phyloP scores from a whole-genome alignment of 106 monocot species.

The Dioscorea alata region DNA sequence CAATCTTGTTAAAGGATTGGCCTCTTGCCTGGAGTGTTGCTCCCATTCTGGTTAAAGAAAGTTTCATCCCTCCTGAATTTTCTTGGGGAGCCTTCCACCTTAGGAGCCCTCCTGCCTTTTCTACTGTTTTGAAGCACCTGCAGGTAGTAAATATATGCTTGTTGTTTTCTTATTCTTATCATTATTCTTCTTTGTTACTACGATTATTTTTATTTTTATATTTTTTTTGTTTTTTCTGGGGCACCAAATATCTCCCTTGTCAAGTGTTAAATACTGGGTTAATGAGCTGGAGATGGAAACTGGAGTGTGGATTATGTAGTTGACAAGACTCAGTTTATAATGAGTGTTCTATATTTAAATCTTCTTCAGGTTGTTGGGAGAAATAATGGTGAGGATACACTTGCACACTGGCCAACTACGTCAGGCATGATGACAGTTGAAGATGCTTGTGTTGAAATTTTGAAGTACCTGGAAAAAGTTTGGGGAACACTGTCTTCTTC shows the following conservation, averaged over 20 bases:
- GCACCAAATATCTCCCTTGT: too few relatives aligned
- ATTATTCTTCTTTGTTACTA: neutral
- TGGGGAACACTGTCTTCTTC: slow-evolving; percentile 83
- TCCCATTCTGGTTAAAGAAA: slow-evolving; percentile 66
- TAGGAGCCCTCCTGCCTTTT: slow-evolving; percentile 85
- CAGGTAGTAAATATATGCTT: slow-evolving; percentile 34
- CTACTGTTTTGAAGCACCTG: slow-evolving; percentile 84
- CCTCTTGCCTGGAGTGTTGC: slow-evolving; percentile 94
- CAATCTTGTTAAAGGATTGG: slow-evolving; percentile 88
- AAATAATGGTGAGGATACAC: slow-evolving; percentile 94
- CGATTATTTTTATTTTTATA: too few relatives aligned
- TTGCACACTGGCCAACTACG: slow-evolving; percentile 91
- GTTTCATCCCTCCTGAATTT: slow-evolving; percentile 91
- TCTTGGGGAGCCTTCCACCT: slow-evolving; percentile 84
- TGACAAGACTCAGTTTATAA: too few relatives aligned
- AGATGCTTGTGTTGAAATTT: slow-evolving; percentile 68
- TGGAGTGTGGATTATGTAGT: too few relatives aligned
- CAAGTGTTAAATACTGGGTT: too few relatives aligned
- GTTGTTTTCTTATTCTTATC: neutral
- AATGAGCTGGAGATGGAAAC: too few relatives aligned
- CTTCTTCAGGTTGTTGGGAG: slow-evolving; percentile 63
- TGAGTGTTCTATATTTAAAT: slow-evolving; percentile 1
- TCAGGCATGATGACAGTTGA: slow-evolving; percentile 75
- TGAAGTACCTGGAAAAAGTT: slow-evolving; percentile 69
- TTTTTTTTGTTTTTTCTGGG: too few relatives aligned